A percentile compares a stretch with the other conserved stretches of the same genome.
Conservation (phyloP, 139 green algal species). For the Picochlorum sp. region DNA sequence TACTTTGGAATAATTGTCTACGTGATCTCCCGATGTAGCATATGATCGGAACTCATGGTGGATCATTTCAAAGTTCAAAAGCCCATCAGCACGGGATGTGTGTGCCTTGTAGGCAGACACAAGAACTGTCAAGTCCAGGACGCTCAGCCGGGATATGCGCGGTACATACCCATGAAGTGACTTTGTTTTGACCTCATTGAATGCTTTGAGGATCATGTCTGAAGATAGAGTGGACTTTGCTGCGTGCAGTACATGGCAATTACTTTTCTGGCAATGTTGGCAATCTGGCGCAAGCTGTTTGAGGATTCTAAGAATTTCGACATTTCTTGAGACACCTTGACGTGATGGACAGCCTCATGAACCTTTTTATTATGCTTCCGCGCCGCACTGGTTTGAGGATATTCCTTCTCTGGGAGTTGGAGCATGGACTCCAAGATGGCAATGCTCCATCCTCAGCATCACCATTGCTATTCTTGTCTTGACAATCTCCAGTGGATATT, state of each 20-base stretch:
- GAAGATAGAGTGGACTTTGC: too few species aligned
- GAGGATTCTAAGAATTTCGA: conserved; percentile 16
- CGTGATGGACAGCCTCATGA: neutral
- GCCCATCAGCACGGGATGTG: conserved; percentile 7
- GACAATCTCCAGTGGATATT: conserved; percentile 1
- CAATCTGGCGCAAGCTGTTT: conserved; percentile 21
- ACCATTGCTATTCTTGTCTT: too few species aligned
- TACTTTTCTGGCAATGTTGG: conserved; percentile 12
- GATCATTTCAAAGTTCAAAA: conserved; percentile 50
- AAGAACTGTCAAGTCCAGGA: conserved; percentile 58
- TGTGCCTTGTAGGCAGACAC: conserved; percentile 39
- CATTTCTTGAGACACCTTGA: conserved; percentile 4
- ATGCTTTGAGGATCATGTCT: neutral
- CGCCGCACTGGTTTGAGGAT: neutral
- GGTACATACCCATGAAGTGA: neutral
- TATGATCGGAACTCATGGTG: conserved; percentile 17
- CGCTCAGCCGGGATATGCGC: conserved; percentile 21
- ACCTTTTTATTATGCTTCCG: conserved; percentile 26
- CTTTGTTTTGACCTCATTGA: neutral
- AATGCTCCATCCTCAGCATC: conserved; percentile 5
- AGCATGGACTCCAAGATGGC: conserved; percentile 39
- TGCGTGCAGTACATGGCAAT: too few species aligned
- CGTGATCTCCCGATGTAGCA: conserved; percentile 11
- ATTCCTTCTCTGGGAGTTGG: conserved; percentile 22
- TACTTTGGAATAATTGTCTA: conserved; percentile 24